Conservation (phyloP, 164 flowering plant genomes). For the Chloranthus sessilifolius region DNA sequence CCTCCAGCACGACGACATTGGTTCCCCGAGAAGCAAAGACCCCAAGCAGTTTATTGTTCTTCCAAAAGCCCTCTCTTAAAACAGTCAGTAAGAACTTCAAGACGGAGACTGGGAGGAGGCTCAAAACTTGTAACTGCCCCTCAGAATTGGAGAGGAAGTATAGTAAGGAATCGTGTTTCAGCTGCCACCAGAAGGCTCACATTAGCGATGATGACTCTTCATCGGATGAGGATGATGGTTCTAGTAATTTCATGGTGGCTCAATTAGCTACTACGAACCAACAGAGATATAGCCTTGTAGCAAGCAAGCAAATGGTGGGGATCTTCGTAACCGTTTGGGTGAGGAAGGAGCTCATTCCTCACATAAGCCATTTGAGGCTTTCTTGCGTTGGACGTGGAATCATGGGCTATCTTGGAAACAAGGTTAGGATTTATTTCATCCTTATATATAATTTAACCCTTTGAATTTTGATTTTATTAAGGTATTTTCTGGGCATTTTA, state of each 20-base stretch:
- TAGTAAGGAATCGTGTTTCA: constrained; percentile 50
- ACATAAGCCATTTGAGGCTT: constrained; percentile 60
- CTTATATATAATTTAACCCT: no score
- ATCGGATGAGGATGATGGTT: constrained; percentile 55
- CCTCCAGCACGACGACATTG: constrained; percentile 13
- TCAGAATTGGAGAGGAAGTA: constrained; percentile 39
- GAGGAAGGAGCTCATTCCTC: constrained; percentile 55
- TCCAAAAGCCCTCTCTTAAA: constrained; percentile 57
- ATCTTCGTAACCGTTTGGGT: constrained; percentile 73
- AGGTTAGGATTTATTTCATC: constrained; percentile 32
- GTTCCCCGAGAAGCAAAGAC: constrained; percentile 19
- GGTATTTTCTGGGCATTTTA: no score
- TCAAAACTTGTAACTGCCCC: constrained; percentile 66
- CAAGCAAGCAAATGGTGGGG: constrained; percentile 87
- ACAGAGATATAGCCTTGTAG: constrained; percentile 51
- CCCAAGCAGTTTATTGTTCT: constrained; percentile 34
- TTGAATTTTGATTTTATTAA: no score
- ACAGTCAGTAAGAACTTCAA: constrained; percentile 50
- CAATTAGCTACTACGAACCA: constrained; percentile 16
- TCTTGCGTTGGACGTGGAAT: constrained; percentile 67
- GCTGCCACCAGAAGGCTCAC: constrained; percentile 38
- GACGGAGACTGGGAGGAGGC: constrained; percentile 39
- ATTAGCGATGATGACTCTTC: constrained; percentile 33
- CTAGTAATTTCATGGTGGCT: constrained; percentile 14
- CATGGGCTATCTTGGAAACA: constrained; percentile 83